phyloP scores from a whole-genome alignment of 352 stramenopile species.

The Pythium myriotylum region DNA sequence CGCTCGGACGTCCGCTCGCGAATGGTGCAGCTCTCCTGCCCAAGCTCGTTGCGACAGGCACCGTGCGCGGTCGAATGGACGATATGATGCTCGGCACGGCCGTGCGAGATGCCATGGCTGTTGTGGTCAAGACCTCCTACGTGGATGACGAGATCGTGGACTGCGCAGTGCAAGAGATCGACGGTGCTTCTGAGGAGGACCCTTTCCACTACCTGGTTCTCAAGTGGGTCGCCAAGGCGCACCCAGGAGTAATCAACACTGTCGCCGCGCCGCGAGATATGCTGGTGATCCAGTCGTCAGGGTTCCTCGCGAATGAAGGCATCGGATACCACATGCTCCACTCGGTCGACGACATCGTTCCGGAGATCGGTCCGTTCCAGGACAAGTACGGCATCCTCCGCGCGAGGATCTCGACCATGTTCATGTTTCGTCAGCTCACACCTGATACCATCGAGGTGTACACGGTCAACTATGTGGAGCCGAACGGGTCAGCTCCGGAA shows the following conservation, averaged over 20 bases:
- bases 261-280: constrained; percentile 19
- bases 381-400: constrained; percentile 37
- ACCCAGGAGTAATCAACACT: constrained; percentile 2
- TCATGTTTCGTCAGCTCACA: constrained; percentile 36
- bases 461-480: constrained; percentile 43
- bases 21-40: constrained; percentile 6
- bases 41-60: constrained; percentile 25
- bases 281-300: constrained; percentile 17
- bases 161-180: constrained; percentile 43
- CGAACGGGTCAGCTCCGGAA: constrained; percentile 45
- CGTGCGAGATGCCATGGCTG: constrained; percentile 43
- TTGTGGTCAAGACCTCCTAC: constrained; percentile 53
- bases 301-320: constrained; percentile 12
- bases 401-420: constrained; percentile 43
- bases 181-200: constrained; percentile 30
- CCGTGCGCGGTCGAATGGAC: constrained; percentile 19
- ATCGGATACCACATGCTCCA: constrained; percentile 50
- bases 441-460: constrained; percentile 43
- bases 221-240: constrained; percentile 28
- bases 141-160: constrained; percentile 53
- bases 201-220: constrained; percentile 23
- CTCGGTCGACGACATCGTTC: constrained; percentile 38
- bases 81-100: constrained; percentile 43
- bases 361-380: constrained; percentile 34
- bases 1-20: constrained; percentile 9